These are phyloP conservation scores for Metschnikowia similis DNA, from an alignment of 805 yeast species.

Conservation along the genomic window DNA sequence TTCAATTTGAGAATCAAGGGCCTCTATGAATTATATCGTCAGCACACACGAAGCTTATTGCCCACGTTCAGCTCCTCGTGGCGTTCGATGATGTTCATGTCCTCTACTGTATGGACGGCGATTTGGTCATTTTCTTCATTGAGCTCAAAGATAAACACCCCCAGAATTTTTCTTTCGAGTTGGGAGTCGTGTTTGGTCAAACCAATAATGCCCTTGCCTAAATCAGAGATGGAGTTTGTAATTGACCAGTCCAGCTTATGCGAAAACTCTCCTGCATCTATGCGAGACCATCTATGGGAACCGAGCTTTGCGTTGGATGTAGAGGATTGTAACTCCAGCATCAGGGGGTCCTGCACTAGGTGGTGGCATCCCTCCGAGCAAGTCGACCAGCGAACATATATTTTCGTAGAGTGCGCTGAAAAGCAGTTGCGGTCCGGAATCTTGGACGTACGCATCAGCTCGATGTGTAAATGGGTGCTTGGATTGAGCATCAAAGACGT, in stretches of 20 bases:
- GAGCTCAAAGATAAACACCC: constrained; percentile 64
- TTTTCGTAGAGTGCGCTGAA: constrained; percentile 43
- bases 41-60: constrained; percentile 15
- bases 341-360: constrained; percentile 17
- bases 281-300: constrained; percentile 37
- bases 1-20: too few species aligned
- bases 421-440: constrained; percentile 26
- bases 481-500: constrained; percentile 56
- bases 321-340: constrained; percentile 11
- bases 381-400: constrained; percentile 55
- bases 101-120: constrained; percentile 62
- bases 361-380: constrained; percentile 51
- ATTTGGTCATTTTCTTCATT: constrained; percentile 52
- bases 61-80: constrained; percentile 8
- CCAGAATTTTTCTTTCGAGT: constrained; percentile 44
- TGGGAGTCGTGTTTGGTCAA: constrained; percentile 21
- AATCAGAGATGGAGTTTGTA: constrained; percentile 23
- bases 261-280: constrained; percentile 24
- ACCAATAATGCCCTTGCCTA: constrained; percentile 32
- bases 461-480: constrained; percentile 49
- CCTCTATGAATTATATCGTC: not conserved
- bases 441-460: constrained; percentile 33
- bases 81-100: constrained; percentile 54
- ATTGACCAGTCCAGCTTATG: constrained; percentile 16
- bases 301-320: constrained; percentile 40